Base-by-base conservation (phyloP, 2,329 filamentous ascomycete species). In the Teratosphaeria zuluensis region DNA sequence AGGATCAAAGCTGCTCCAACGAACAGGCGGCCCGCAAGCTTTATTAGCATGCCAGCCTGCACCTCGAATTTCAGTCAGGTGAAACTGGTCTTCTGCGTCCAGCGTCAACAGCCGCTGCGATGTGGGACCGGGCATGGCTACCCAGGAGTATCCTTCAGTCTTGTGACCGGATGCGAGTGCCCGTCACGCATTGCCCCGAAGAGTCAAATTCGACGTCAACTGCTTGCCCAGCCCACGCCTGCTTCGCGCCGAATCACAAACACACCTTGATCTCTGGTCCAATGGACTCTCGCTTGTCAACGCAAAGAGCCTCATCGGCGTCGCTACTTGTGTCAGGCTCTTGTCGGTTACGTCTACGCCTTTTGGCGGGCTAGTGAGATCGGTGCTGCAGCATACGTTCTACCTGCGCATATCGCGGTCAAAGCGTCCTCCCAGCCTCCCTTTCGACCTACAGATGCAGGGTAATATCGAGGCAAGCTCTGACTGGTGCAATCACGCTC, bases 201-300 rank as follows among this genome's bases (percentile, higher is more conserved):
- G 63, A 59, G 58, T 58, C 65, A 68, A 69, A 57, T 65, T 63
- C 60, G 66, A 69, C 67, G 66, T 69, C 67, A 63, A 61, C 61
- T 38, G 48, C 55, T 53, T 54, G 31, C 24, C 38, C 19, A 24
- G 14, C 55, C 52, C 19, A 5, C 28, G 19, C 24, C 35, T 56
- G 4, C 38, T 30, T 38, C 12, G 35, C 28, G 19, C 12, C 42
- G 11, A 32, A 31, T 5, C 1, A 56, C 28, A 16, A 24, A 51
- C 14, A n/a, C 6, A 11, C 24, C 19, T 28, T 16, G 11, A 33
- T 14, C 19, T 54, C 21, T 35, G n/a, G 30, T 51, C 54, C 53
- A 56, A 51, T 58, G n/a, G 51, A 28, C 54, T 28, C 28, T 55
- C 54, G 54, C 31, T 55, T 55, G 54, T 46, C 54, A 35, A 28